These are phyloP conservation scores for Saccharomycopsis sp. DNA, from an alignment of 805 yeast species.

Conservation along the genomic window DNA sequence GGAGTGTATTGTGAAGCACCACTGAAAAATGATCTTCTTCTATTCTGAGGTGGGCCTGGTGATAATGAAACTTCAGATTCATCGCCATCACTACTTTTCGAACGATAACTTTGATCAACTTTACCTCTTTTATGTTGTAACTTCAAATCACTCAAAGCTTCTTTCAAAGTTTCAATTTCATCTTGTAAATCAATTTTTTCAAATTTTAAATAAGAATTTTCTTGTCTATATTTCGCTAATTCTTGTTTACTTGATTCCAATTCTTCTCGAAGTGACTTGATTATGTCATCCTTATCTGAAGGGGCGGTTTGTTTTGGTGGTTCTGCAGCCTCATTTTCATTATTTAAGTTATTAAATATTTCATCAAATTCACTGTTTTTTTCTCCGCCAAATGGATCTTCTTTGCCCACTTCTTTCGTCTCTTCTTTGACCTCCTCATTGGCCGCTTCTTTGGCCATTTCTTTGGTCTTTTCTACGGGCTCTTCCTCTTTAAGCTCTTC, in stretches of 20 bases:
- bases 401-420: slow-evolving; percentile 24
- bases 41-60: slow-evolving; percentile 8
- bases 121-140: slow-evolving; percentile 23
- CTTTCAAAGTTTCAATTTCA: slow-evolving; percentile 28
- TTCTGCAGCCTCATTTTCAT: slow-evolving; percentile 3
- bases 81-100: slow-evolving; percentile 21
- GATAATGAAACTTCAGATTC: slow-evolving; percentile 20
- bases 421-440: slow-evolving; percentile 17
- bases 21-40: slow-evolving; percentile 1
- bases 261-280: slow-evolving; percentile 29
- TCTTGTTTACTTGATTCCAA: slow-evolving; percentile 32
- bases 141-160: slow-evolving; percentile 26
- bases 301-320: neutral
- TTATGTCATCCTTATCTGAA: slow-evolving; percentile 14
- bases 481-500: slow-evolving; percentile 35
- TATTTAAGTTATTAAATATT: slow-evolving; percentile 8
- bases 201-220: slow-evolving; percentile 29
- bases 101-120: slow-evolving; percentile 27
- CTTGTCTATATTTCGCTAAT: slow-evolving; percentile 31
- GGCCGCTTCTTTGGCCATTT: slow-evolving; percentile 22
- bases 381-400: slow-evolving; percentile 24
- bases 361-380: slow-evolving; percentile 9
- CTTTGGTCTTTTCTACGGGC: slow-evolving; percentile 32
- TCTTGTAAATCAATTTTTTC: slow-evolving; percentile 32
- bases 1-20: slow-evolving; percentile 22